Percentiles rank a stretch among this genome's conserved stretches.
These are phyloP conservation scores for Trapa bicornis DNA, from an alignment of 345 rosid genomes.

Conservation along the genomic window DNA sequence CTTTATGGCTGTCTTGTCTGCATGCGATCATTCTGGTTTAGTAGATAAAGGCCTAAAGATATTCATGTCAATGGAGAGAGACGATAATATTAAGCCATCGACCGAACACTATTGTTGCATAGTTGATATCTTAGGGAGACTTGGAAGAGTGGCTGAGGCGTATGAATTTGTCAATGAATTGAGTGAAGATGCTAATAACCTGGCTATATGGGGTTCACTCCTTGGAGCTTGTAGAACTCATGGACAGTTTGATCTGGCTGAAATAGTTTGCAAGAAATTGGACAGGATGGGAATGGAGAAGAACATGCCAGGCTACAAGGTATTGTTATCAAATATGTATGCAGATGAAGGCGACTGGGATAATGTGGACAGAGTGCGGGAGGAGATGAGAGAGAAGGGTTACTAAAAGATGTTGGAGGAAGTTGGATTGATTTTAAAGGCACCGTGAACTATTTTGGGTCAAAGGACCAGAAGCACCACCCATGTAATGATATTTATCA, in stretches of 20 bases:
- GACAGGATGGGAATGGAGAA: conserved; percentile 30
- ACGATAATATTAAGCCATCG: conserved; percentile 46
- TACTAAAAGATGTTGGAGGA: conserved; percentile 59
- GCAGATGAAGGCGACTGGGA: conserved; percentile 74
- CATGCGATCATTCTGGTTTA: conserved; percentile 71
- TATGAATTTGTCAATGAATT: conserved; percentile 51
- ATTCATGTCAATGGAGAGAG: conserved; percentile 46
- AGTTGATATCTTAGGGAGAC: conserved; percentile 80
- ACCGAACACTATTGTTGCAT: conserved; percentile 71
- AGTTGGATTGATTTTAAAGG: conserved; percentile 68
- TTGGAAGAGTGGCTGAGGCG: conserved; percentile 72
- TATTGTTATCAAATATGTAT: conserved; percentile 76
- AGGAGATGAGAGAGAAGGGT: conserved; percentile 61
- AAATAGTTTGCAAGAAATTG: conserved; percentile 44
- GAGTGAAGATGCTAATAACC: conserved; percentile 51
- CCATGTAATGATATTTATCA: conserved; percentile 29
- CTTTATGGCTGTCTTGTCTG: conserved; percentile 67
- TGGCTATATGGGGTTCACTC: conserved; percentile 81
- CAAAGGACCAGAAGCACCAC: conserved; percentile 55
- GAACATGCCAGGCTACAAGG: conserved; percentile 47
- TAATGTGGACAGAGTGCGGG: conserved; percentile 56
- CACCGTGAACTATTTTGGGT: conserved; percentile 37
- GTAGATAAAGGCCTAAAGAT: conserved; percentile 68
- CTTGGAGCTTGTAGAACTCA: conserved; percentile 74
- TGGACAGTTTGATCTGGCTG: conserved; percentile 49